These are phyloP conservation scores for Strigomonas galati DNA, from an alignment of 208 protist genomes.

Conservation along the genomic window DNA sequence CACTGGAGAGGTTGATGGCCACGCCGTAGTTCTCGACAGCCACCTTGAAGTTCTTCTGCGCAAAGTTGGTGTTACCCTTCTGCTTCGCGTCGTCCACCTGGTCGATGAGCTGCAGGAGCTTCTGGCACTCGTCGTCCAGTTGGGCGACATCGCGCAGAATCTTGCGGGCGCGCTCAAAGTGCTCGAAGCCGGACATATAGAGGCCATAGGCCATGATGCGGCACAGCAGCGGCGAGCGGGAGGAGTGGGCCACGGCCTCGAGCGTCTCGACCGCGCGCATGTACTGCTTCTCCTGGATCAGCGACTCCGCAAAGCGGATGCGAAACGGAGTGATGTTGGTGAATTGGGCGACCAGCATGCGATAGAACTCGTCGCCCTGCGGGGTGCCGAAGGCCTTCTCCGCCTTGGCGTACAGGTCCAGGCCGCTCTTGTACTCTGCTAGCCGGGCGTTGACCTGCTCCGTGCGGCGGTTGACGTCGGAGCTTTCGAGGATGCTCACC, in stretches of 20 bases:
- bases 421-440: conserved; percentile 50
- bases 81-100: conserved; percentile 86
- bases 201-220: conserved; percentile 67
- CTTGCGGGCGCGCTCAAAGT: conserved; percentile 70
- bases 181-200: conserved; percentile 83
- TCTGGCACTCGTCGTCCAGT: conserved; percentile 66
- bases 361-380: conserved; percentile 78
- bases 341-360: conserved; percentile 82
- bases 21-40: conserved; percentile 75
- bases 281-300: conserved; percentile 60
- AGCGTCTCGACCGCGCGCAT: conserved; percentile 60
- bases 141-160: conserved; percentile 44
- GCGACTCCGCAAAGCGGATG: conserved; percentile 72
- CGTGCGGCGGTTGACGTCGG: not conserved
- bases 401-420: conserved; percentile 58
- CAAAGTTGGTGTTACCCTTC: conserved; percentile 80
- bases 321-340: conserved; percentile 70
- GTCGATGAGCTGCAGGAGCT: conserved; percentile 65
- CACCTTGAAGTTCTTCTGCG: conserved; percentile 68
- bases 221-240: conserved; percentile 48
- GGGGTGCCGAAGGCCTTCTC: conserved; percentile 60
- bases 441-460: conserved; percentile 21
- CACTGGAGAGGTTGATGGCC: conserved; percentile 57
- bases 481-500: conserved; percentile 48
- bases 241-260: conserved; percentile 46